A percentile compares a stretch with the other conserved stretches of the same genome.
Conservation (phyloP, 495 filamentous ascomycete species). For the Rostrohypoxylon terebratum region DNA sequence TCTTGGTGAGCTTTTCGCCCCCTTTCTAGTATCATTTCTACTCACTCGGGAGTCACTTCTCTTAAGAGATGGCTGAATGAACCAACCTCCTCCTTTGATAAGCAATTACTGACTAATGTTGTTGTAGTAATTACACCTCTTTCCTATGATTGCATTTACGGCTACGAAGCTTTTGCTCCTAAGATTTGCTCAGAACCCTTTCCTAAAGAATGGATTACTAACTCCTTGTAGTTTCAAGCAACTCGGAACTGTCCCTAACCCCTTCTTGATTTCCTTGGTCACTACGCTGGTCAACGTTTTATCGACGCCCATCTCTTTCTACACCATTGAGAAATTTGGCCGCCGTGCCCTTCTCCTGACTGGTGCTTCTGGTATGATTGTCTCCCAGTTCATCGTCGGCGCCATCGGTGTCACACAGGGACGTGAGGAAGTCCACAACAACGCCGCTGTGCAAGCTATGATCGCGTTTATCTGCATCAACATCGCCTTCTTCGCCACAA, state of each 20-base stretch:
- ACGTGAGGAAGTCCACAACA: slow-evolving; percentile 49
- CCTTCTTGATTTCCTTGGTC: slow-evolving; percentile 83
- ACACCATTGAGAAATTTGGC: slow-evolving; percentile 81
- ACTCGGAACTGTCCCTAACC: slow-evolving; percentile 74
- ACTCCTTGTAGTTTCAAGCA: slow-evolving; percentile 63
- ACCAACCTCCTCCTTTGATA: too few relatives aligned
- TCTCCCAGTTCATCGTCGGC: slow-evolving; percentile 83
- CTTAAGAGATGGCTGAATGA: too few relatives aligned
- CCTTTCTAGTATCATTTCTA: too few relatives aligned
- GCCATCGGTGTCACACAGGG: slow-evolving; percentile 69
- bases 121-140: too few relatives aligned
- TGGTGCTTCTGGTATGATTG: slow-evolving; percentile 81
- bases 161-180: too few relatives aligned
- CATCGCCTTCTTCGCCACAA: slow-evolving; percentile 77
- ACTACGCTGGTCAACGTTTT: slow-evolving; percentile 87
- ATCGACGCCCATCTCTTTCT: slow-evolving; percentile 86
- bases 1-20: too few relatives aligned
- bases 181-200: too few relatives aligned
- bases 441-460: slow-evolving; percentile 58
- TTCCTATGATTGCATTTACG: too few relatives aligned
- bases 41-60: too few relatives aligned
- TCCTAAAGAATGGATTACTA: too few relatives aligned
- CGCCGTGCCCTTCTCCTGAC: slow-evolving; percentile 85
- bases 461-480: slow-evolving; percentile 80
- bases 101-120: too few relatives aligned